Evolutionary conservation across 306 rosid genomes (phyloP).

Genomic region (Pueraria montana): DNA sequence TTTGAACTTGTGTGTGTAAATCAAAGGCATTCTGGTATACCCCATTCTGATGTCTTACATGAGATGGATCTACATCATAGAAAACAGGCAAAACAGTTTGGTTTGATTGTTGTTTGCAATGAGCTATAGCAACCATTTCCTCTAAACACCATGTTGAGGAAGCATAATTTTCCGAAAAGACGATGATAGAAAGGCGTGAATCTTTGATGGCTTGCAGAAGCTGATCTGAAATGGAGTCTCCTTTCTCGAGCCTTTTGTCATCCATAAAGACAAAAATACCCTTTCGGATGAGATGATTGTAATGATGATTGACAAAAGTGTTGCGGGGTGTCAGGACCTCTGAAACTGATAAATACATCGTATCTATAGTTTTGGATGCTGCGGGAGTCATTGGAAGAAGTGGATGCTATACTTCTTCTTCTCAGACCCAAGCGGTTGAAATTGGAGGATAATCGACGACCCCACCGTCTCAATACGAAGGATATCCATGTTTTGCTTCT

Average conservation of each 20-base stretch:
- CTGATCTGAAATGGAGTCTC: neutral
- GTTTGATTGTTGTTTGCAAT: neutral
- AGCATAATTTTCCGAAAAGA: too few species aligned
- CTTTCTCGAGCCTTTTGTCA: conserved; percentile 34
- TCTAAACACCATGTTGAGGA: conserved; percentile 43
- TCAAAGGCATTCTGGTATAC: too few species aligned
- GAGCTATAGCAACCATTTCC: conserved; percentile 25
- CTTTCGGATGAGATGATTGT: neutral
- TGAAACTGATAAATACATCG: too few species aligned
- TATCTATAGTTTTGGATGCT: neutral
- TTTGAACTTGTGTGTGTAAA: too few species aligned
- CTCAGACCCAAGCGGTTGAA: too few species aligned
- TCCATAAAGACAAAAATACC: conserved; percentile 36
- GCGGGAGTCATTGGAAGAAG: too few species aligned
- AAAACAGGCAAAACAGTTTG: conserved; percentile 22
- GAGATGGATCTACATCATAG: conserved; percentile 38
- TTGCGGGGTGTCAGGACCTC: conserved; percentile 32
- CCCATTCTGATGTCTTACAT: too few species aligned
- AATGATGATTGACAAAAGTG: conserved; percentile 34
- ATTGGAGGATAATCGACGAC: too few species aligned
- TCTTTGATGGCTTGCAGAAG: neutral
- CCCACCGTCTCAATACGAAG: too few species aligned
- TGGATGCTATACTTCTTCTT: too few species aligned
- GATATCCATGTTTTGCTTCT: too few species aligned
- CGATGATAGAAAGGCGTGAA: conserved; percentile 4